A percentile compares a stretch with the other conserved stretches of the same genome.
Evolutionary conservation across 495 filamentous ascomycete genomes (phyloP).

Genomic region (Elasticomyces elasticus): DNA sequence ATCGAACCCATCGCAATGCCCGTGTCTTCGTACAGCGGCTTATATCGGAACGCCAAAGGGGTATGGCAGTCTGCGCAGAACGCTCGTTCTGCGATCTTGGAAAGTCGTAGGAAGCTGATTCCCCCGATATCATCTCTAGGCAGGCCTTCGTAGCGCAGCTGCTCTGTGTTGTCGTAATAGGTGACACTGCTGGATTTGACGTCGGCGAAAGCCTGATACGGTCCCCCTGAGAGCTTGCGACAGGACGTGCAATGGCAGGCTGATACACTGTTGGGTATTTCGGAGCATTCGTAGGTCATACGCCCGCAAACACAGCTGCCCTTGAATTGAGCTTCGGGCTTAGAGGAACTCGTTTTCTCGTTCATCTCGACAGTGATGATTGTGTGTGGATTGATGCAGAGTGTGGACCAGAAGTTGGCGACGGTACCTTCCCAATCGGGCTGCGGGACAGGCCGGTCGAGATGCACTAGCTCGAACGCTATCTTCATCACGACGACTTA

Average conservation of each 20-base stretch:
- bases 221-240: slow-evolving; percentile 7
- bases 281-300: slow-evolving; percentile 5
- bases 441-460: no score
- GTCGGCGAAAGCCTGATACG: slow-evolving; percentile 1
- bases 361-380: no score
- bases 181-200: slow-evolving; percentile 2
- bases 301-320: slow-evolving; percentile 13
- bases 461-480: no score
- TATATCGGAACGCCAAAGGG: slow-evolving; percentile 10
- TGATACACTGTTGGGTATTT: not conserved
- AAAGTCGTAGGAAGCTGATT: slow-evolving; percentile 4
- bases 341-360: no score
- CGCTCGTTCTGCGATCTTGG: slow-evolving; percentile 2
- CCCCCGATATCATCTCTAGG: slow-evolving; percentile 9
- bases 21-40: not conserved
- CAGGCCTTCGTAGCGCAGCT: slow-evolving; percentile 11
- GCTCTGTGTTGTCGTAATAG: slow-evolving; percentile 12
- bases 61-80: slow-evolving; percentile 7
- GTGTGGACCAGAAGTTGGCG: no score
- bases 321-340: no score
- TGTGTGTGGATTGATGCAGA: no score
- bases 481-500: no score
- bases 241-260: slow-evolving; percentile 11
- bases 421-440: no score
- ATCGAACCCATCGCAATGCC: slow-evolving; percentile 1